Conservation (phyloP, 2,329 filamentous ascomycete species). For the Paramyrothecium sp. region DNA sequence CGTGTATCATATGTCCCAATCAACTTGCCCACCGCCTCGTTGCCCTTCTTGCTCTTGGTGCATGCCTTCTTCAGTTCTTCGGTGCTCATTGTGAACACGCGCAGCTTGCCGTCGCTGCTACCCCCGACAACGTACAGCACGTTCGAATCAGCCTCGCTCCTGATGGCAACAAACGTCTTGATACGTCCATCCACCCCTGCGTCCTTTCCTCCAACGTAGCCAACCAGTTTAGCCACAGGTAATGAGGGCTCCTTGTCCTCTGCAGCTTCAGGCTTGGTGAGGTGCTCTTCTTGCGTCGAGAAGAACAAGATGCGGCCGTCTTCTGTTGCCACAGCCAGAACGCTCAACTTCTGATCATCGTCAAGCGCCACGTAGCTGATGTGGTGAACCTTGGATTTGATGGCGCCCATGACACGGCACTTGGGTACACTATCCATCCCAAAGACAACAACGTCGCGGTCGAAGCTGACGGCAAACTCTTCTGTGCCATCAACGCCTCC, state of each 20-base stretch:
- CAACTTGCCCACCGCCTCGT: conserved; percentile 55
- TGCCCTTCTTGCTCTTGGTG: conserved; percentile 23
- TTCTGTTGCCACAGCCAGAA: conserved; percentile 81
- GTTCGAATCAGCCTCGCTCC: conserved; percentile 33
- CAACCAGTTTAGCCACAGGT: conserved; percentile 64
- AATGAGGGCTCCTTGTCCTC: conserved; percentile 31
- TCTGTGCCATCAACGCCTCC: conserved; percentile 66
- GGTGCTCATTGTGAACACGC: conserved; percentile 67
- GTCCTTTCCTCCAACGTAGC: conserved; percentile 74
- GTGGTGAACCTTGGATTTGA: conserved; percentile 79
- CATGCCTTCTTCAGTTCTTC: conserved; percentile 35
- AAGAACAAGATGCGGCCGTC: conserved; percentile 87
- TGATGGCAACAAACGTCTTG: conserved; percentile 81
- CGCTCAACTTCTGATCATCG: conserved; percentile 29
- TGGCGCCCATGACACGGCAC: conserved; percentile 67
- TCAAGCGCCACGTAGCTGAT: conserved; percentile 68
- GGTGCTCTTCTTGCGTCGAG: conserved; percentile 58
- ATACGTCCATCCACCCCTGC: conserved; percentile 69
- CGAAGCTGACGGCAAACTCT: conserved; percentile 87
- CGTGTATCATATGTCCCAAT: conserved; percentile 80
- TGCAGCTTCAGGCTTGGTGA: conserved; percentile 35
- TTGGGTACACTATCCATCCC: conserved; percentile 83
- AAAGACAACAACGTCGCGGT: conserved; percentile 80
- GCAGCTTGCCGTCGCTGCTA: conserved; percentile 83
- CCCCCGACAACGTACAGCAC: conserved; percentile 64